Evolutionary conservation across 371 early-diverging fungal genomes (phyloP).

Genomic region (Rhizomucor pusillus): DNA sequence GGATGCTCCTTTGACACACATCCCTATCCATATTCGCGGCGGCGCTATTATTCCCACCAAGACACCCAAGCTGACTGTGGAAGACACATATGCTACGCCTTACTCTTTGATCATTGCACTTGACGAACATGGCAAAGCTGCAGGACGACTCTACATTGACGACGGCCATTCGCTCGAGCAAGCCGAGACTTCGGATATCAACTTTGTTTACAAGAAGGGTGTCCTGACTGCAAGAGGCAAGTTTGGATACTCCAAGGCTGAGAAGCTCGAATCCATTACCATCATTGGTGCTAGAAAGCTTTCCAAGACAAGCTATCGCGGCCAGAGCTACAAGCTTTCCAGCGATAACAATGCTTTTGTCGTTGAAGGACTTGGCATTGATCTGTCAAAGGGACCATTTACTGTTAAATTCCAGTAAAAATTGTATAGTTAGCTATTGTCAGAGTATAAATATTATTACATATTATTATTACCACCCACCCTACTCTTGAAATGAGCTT

Average conservation of each 20-base stretch:
- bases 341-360: constrained; percentile 3
- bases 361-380: neutral
- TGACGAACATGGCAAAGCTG: constrained; percentile 34
- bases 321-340: neutral
- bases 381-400: neutral
- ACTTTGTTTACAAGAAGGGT: constrained; percentile 22
- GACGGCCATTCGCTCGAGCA: constrained; percentile 52
- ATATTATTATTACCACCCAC: too few relatives aligned
- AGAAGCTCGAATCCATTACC: constrained; percentile 18
- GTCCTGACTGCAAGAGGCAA: constrained; percentile 24
- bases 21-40: constrained; percentile 50
- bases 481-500: too few relatives aligned
- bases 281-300: constrained; percentile 4
- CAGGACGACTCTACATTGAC: constrained; percentile 55
- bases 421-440: too few relatives aligned
- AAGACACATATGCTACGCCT: constrained; percentile 38
- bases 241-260: constrained; percentile 28
- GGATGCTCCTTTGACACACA: constrained; percentile 44
- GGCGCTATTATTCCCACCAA: constrained; percentile 51
- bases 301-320: neutral
- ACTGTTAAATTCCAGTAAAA: constrained; percentile 4
- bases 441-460: too few relatives aligned
- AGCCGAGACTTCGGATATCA: constrained; percentile 22
- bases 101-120: constrained; percentile 52
- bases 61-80: constrained; percentile 43